Base-by-base conservation (phyloP, 768 basidiomycete genomes). In the Artomyces pyxidatus region DNA sequence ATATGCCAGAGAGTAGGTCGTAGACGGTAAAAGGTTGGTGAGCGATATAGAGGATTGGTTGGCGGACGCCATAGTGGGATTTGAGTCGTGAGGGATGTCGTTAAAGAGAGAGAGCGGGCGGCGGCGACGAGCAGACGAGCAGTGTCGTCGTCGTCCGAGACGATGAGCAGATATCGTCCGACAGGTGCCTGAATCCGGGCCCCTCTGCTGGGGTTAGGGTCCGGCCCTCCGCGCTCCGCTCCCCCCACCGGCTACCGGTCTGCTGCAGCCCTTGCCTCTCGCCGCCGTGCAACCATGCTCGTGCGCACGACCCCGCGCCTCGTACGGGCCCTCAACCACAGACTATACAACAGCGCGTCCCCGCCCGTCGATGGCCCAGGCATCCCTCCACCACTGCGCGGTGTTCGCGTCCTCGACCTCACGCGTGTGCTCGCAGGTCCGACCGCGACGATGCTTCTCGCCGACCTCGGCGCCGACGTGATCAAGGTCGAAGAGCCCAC, bases 341-440 rank as follows among this genome's bases (percentile, higher is more conserved):
- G 32, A 17, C 32, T 12, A 12, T 35, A 35, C 32, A 35, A 35
- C 32, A 35, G 14, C 28, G 25, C 43, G 9, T 28, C 25, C n/a
- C 7, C 43, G 11, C 43, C 28, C 10, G n/a, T 29, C 2, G 26
- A 47, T 41, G 40, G 41, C 25, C 14, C n/a, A 39, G 85, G 81
- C 42, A 88, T 89, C 22, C 72, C 80, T 1, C 88, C 88, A 0
- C 93, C 93, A 3, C 67, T 97, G 51, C 72, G 76, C 53, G 91
- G 88, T 14, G 70, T 94, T 55, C 80, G 76, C 59, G 76, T 96
- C n/a, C 71, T 97, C 21, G 94, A 97, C 65, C 67, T 96, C 48
- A 91, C 92, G 12, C 77, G 94, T 25, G 86, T 96, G 1, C 70
- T 97, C 42, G 92, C 92, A n/a, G 92, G 90, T 0, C 92, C 92